Conservation (phyloP, 2,329 filamentous ascomycete species). For the Cercospora beticola region DNA sequence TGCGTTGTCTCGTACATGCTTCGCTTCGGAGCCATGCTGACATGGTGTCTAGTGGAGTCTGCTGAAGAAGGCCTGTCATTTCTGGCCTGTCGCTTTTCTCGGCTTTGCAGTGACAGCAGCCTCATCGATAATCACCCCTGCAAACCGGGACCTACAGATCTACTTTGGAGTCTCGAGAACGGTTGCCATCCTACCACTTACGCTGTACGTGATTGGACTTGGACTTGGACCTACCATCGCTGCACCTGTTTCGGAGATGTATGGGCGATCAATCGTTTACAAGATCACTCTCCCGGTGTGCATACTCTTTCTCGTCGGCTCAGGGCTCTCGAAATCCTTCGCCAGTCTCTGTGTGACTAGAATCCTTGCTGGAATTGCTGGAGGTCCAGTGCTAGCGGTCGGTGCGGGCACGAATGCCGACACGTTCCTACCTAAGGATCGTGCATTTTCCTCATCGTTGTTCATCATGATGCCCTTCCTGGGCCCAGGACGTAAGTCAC, state of each 20-base stretch:
- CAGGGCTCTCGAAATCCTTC: constrained; percentile 32
- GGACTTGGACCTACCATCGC: constrained; percentile 64
- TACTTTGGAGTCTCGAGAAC: constrained; percentile 57
- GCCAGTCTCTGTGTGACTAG: constrained; percentile 31
- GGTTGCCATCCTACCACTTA: constrained; percentile 57
- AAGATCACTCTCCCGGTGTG: constrained; percentile 38
- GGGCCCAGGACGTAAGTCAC: constrained; percentile 38
- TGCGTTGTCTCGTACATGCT: not conserved
- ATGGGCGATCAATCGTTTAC: constrained; percentile 40
- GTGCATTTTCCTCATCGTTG: constrained; percentile 39
- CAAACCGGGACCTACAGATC: constrained; percentile 24
- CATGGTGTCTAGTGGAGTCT: constrained; percentile 15
- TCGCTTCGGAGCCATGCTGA: not conserved
- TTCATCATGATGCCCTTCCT: constrained; percentile 46
- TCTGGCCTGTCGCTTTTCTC: constrained; percentile 22
- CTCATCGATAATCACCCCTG: constrained; percentile 29
- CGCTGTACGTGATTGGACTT: constrained; percentile 59
- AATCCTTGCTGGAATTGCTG: constrained; percentile 51
- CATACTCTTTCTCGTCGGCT: constrained; percentile 38
- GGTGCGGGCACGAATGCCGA: constrained; percentile 46
- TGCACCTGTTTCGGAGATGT: constrained; percentile 38
- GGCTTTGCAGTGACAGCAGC: constrained; percentile 32
- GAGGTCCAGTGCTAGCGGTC: constrained; percentile 41
- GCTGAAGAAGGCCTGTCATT: constrained; percentile 21
- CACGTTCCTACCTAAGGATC: constrained; percentile 37